phyloP scores from a whole-genome alignment of 2,329 filamentous ascomycete genomes.

The Metarhizium sp. region DNA sequence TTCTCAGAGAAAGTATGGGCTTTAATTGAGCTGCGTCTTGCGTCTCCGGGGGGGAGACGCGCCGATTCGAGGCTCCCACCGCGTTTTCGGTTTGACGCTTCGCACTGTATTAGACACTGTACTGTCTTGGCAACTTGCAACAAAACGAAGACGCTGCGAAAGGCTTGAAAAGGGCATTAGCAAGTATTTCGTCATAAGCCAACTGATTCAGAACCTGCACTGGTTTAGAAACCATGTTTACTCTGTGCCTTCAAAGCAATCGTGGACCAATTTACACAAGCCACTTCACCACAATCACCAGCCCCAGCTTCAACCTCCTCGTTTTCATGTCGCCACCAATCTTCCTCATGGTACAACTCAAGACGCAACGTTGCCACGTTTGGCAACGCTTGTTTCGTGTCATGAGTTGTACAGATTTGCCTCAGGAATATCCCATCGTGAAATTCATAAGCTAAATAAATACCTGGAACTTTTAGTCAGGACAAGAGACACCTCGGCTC shows the following conservation, averaged over 20 bases:
- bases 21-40: not conserved
- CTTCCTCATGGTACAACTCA: not conserved
- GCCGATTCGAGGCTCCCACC: not conserved
- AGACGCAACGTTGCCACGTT: not conserved
- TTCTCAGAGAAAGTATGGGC: not conserved
- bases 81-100: not conserved
- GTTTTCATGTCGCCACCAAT: not conserved
- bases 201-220: no score
- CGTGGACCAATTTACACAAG: no score
- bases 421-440: conserved; percentile 3
- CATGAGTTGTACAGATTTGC: not conserved
- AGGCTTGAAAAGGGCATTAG: no score
- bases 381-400: not conserved
- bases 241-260: no score
- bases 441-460: conserved; percentile 7
- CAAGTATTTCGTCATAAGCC: no score
- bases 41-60: not conserved
- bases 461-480: not conserved
- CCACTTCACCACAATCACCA: no score
- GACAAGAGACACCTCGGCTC: not conserved
- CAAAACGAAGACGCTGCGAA: no score
- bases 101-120: not conserved
- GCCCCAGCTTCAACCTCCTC: no score
- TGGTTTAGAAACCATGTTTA: no score
- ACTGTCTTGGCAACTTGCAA: not conserved